Conservation (phyloP, 768 basidiomycete genomes). For the Boletus subparvulus region DNA sequence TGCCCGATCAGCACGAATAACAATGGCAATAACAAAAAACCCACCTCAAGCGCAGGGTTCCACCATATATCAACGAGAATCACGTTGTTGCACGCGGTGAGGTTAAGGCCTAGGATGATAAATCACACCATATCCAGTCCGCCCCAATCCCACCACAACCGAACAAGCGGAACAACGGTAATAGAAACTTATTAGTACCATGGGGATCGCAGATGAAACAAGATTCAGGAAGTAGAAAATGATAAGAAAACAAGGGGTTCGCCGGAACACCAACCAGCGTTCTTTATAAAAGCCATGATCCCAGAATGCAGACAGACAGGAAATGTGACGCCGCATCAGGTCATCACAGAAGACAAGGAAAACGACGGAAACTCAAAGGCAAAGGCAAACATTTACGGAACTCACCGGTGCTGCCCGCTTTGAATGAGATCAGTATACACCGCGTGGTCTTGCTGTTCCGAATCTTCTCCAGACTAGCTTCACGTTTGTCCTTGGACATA, state of each 20-base stretch:
- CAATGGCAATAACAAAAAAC: slow-evolving; percentile 17
- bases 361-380: neutral
- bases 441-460: slow-evolving; percentile 52
- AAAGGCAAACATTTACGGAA: slow-evolving; percentile 3
- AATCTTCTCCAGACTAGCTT: slow-evolving; percentile 73
- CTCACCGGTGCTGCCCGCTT: slow-evolving; percentile 89
- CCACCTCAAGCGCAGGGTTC: slow-evolving; percentile 83
- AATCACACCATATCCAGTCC: slow-evolving; percentile 1
- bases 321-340: neutral
- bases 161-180: neutral
- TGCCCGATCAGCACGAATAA: slow-evolving; percentile 7
- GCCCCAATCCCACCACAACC: slow-evolving; percentile 1
- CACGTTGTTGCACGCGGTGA: slow-evolving; percentile 93
- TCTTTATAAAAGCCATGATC: neutral
- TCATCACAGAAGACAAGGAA: neutral
- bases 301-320: neutral
- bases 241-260: neutral
- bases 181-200: slow-evolving; percentile 14
- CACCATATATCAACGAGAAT: slow-evolving; percentile 95
- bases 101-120: slow-evolving; percentile 66
- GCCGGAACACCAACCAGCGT: neutral
- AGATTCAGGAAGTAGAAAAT: neutral
- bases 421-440: slow-evolving; percentile 94
- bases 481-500: slow-evolving; percentile 76
- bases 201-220: neutral